Evolutionary conservation across 1,284 basidiomycete genomes (phyloP).

Genomic region (Ganoderma leucocontextum): DNA sequence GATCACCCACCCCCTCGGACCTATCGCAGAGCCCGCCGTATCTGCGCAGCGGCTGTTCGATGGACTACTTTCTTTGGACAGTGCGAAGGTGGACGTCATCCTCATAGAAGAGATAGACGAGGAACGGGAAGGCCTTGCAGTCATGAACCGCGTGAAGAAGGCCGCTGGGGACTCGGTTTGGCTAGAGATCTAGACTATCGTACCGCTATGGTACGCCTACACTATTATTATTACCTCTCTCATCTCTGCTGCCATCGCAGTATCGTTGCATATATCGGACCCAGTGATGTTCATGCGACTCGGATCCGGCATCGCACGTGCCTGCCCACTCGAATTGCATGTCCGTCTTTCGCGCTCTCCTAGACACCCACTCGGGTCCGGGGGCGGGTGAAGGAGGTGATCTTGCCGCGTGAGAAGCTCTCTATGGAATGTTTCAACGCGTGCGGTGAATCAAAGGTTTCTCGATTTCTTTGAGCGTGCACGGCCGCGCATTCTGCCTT

Average conservation of each 20-base stretch:
- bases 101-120: constrained; percentile 89
- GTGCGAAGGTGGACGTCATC: constrained; percentile 81
- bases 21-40: constrained; percentile 63
- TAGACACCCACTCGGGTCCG: background rate
- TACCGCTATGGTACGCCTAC: constrained; percentile 24
- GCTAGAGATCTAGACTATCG: constrained; percentile 37
- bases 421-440: background rate
- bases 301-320: too few species aligned
- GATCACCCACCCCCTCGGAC: constrained; percentile 70
- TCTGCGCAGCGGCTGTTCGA: constrained; percentile 90
- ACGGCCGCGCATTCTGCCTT: background rate
- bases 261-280: background rate
- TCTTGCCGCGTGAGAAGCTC: background rate
- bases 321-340: background rate
- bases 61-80: constrained; percentile 86
- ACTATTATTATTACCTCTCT: constrained; percentile 9
- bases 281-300: background rate
- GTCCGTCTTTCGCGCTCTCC: background rate
- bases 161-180: constrained; percentile 78
- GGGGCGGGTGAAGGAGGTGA: constrained; percentile 10
- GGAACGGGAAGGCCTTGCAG: constrained; percentile 87
- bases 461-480: background rate
- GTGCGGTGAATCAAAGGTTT: background rate
- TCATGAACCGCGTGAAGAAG: constrained; percentile 98
- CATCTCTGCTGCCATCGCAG: background rate